These are phyloP conservation scores for Kalmusia sp. DNA, from an alignment of 2,329 filamentous ascomycete species.

Conservation along the genomic window DNA sequence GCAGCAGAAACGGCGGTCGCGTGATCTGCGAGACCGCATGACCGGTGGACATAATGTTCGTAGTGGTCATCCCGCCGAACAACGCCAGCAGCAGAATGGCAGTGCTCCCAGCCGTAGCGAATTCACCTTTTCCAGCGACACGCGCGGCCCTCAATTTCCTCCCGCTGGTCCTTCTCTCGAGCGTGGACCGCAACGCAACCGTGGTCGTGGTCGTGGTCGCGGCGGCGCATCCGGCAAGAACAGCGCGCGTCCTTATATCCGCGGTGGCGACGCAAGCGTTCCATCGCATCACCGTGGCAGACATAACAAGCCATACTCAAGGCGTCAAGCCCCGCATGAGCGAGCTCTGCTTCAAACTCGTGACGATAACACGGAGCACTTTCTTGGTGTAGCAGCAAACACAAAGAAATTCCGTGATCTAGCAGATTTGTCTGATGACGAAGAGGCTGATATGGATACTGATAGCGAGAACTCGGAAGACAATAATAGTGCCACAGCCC, in stretches of 20 bases:
- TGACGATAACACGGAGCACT: slow-evolving; percentile 53
- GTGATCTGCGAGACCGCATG: neutral
- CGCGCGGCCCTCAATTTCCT: slow-evolving; percentile 38
- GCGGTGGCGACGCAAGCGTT: slow-evolving; percentile 12
- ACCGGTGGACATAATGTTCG: slow-evolving; percentile 17
- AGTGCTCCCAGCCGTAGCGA: slow-evolving; percentile 26
- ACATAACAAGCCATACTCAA: slow-evolving; percentile 26
- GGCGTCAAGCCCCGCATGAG: slow-evolving; percentile 48
- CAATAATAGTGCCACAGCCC: slow-evolving; percentile 20
- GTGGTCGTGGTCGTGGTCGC: slow-evolving; percentile 3
- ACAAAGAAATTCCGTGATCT: slow-evolving; percentile 49
- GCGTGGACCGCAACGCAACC: slow-evolving; percentile 24
- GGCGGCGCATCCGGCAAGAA: slow-evolving; percentile 21
- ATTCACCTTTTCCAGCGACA: slow-evolving; percentile 44
- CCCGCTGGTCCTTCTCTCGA: slow-evolving; percentile 29
- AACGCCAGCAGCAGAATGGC: slow-evolving; percentile 17
- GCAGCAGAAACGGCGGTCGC: neutral
- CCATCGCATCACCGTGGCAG: slow-evolving; percentile 20
- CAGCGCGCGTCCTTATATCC: slow-evolving; percentile 15
- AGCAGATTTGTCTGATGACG: slow-evolving; percentile 50
- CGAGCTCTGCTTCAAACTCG: slow-evolving; percentile 53
- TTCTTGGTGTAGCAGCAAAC: slow-evolving; percentile 52
- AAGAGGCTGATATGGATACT: slow-evolving; percentile 42
- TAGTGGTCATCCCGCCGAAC: slow-evolving; percentile 29
- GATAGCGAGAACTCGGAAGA: slow-evolving; percentile 34